Evolutionary conservation across 495 filamentous ascomycete species (phyloP), one percentile per base, ranked within the genome.

Genomic region (Hypoxylon crocopeplum): DNA sequence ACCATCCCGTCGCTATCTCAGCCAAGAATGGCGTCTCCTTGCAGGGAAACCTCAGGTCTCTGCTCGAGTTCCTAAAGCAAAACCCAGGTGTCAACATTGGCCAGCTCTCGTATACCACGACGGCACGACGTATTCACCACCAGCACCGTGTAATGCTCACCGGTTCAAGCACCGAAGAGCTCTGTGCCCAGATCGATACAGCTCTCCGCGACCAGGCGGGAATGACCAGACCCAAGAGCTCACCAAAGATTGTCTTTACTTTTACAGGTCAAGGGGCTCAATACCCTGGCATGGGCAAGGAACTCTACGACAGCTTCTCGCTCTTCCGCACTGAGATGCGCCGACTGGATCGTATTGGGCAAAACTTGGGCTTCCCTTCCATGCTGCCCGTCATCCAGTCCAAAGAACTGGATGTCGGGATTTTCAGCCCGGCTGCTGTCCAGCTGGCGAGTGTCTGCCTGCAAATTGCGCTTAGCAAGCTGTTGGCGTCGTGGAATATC

Each of bases 81-180:
- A 5, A 81, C 75, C 47, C 62, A 32, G 10, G 69, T 61, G 40
- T 51, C 40, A 15, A 50, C 70, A 0, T 59, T 62, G 49, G 59
- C 60, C 62, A 73, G 20, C 64, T 89, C 13, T 82, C 87, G 3
- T 92, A 92, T 66, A 91, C 88, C 0, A 87, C 87, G 0, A 90
- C 86, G 1, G 88, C 88, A 22, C 79, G 89, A 34, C 82, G 89
- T 0, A 80, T 86, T 20, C 89, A 91, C 50, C 85, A 90, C 60
- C 74, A 76, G 7, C 81, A 82, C 57, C 81, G 89, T 25, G 74
- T 84, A 3, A 74, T 75, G 25, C 72, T 83, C 20, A 69, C 71
- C 16, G 81, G 72, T 0, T 72, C 77, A 16, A 69, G 72, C 36
- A 48, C 79, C 22, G 34, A 32, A 5, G 45, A 70, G 16, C 7